phyloP scores from a whole-genome alignment of 2,329 filamentous ascomycete species.

The Aspergillus pseudoterreus region DNA sequence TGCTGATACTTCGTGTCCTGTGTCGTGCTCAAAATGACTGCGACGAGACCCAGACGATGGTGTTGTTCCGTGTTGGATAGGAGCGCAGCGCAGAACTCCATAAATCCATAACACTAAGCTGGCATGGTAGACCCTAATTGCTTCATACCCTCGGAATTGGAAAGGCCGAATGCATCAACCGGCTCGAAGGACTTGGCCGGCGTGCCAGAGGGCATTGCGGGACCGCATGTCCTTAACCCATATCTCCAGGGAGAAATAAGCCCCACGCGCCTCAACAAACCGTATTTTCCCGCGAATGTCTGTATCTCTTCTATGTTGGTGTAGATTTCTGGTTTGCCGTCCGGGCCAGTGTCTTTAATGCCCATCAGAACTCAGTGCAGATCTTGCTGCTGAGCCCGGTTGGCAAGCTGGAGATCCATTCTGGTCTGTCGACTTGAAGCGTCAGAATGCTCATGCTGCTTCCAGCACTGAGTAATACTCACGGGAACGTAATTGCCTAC shows the following conservation, averaged over 20 bases:
- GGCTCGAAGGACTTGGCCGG: not conserved
- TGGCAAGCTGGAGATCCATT: too few species aligned
- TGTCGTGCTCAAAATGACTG: not conserved
- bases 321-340: not conserved
- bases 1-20: not conserved
- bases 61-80: not conserved
- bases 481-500: too few species aligned
- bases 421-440: too few species aligned
- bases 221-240: not conserved
- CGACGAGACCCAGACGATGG: not conserved
- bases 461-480: too few species aligned
- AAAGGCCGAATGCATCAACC: not conserved
- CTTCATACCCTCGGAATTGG: not conserved
- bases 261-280: not conserved
- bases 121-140: not conserved
- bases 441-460: too few species aligned
- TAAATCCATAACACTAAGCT: not conserved
- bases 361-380: too few species aligned
- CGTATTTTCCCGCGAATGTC: not conserved
- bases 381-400: too few species aligned
- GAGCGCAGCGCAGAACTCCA: not conserved
- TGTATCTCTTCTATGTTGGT: not conserved
- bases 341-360: too few species aligned
- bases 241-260: not conserved
- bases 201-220: not conserved